phyloP scores from a whole-genome alignment of 371 early-diverging fungal genomes.

The Parasitella parasitica region DNA sequence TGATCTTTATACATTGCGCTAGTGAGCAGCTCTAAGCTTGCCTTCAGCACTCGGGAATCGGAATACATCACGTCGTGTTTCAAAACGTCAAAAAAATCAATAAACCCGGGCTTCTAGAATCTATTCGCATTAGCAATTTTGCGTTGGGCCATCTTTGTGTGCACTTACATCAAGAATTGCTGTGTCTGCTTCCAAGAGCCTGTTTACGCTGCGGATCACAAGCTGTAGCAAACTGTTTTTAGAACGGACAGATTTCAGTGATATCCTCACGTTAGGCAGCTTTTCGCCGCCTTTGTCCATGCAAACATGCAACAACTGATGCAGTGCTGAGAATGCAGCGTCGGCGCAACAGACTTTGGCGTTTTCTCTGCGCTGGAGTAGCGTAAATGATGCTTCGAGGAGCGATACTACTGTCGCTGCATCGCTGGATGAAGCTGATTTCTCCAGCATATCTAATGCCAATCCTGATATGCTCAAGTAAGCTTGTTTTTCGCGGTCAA shows the following conservation, averaged over 20 bases:
- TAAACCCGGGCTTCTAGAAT: constrained; percentile 1
- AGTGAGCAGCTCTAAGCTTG: constrained; percentile 35
- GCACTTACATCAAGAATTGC: background rate
- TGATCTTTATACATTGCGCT: constrained; percentile 24
- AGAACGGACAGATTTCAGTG: background rate
- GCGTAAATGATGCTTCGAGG: background rate
- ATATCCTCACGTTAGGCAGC: background rate
- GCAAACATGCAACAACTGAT: background rate
- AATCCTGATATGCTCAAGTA: background rate
- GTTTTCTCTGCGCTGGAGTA: background rate
- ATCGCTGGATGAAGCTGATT: background rate
- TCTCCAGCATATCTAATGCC: background rate
- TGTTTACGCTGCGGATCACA: background rate
- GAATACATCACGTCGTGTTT: constrained; percentile 28
- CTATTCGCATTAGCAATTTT: background rate
- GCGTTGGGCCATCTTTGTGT: background rate
- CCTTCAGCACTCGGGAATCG: constrained; percentile 51
- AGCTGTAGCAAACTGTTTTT: constrained; percentile 5
- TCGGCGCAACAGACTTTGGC: background rate
- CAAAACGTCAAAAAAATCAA: constrained; percentile 33
- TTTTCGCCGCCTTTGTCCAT: background rate
- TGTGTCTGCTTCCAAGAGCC: background rate
- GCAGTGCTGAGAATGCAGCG: background rate
- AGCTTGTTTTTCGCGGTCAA: background rate
- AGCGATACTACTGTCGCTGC: background rate